Evolutionary conservation across 352 stramenopile genomes (phyloP).

Genomic region (Globisporangium nodosum): DNA sequence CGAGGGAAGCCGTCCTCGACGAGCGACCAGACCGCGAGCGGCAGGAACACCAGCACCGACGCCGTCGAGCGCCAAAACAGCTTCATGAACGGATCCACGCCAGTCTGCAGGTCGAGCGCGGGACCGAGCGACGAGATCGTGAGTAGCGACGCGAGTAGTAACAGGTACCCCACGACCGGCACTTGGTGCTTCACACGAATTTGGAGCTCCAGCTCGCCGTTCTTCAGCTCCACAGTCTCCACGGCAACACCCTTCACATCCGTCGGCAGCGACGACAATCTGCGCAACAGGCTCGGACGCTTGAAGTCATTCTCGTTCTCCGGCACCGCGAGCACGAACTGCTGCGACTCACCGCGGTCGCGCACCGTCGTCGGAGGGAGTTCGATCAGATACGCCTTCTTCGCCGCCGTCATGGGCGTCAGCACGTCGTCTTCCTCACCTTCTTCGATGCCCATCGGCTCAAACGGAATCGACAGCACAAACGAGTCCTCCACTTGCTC

Average conservation of each 20-base stretch:
- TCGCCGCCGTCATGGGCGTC: conserved; percentile 11
- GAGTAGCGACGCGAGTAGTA: conserved; percentile 63
- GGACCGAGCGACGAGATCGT: conserved; percentile 75
- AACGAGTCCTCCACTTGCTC: conserved; percentile 57
- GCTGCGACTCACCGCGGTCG: conserved; percentile 26
- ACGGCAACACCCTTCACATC: conserved; percentile 72
- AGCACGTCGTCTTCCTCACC: conserved; percentile 14
- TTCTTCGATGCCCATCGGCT: conserved; percentile 28
- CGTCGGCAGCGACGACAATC: conserved; percentile 42
- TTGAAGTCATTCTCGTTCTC: conserved; percentile 27
- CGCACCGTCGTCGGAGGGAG: conserved; percentile 44
- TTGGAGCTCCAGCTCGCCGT: conserved; percentile 67
- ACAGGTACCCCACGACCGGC: conserved; percentile 61
- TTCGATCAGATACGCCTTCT: conserved; percentile 71
- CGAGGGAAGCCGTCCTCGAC: conserved; percentile 23
- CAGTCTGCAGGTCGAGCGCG: conserved; percentile 58
- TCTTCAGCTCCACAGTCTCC: conserved; percentile 49
- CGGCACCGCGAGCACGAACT: conserved; percentile 72
- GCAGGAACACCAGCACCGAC: conserved; percentile 53
- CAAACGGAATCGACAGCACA: conserved; percentile 70
- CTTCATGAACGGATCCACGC: conserved; percentile 67
- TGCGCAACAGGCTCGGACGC: conserved; percentile 14
- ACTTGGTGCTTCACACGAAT: conserved; percentile 64
- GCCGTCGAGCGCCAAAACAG: conserved; percentile 82
- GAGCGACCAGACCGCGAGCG: conserved; percentile 37